Evolutionary conservation across 371 early-diverging fungal genomes (phyloP).

Genomic region (Capillidium heterosporum): DNA sequence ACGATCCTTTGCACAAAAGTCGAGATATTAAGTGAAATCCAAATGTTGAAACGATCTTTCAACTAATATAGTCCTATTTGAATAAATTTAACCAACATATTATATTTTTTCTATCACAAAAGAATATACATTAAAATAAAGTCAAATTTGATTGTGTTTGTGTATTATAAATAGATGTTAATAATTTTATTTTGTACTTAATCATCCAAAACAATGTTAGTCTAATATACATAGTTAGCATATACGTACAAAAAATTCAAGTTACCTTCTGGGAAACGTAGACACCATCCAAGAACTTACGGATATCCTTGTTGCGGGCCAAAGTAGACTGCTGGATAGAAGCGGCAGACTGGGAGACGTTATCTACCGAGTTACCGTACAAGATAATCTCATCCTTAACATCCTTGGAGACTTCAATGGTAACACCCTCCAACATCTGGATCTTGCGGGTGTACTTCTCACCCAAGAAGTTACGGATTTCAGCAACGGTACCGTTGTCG

Average conservation of each 20-base stretch:
- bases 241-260: neutral
- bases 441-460: slow-evolving; percentile 89
- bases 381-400: slow-evolving; percentile 96
- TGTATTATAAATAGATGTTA: too few relatives aligned
- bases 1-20: too few relatives aligned
- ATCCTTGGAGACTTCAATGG: slow-evolving; percentile 56
- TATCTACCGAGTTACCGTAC: slow-evolving; percentile 90
- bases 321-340: slow-evolving; percentile 71
- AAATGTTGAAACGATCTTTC: too few relatives aligned
- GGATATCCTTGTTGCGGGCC: slow-evolving; percentile 92
- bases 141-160: too few relatives aligned
- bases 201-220: slow-evolving; percentile 2
- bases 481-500: slow-evolving; percentile 64
- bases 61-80: too few relatives aligned
- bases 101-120: too few relatives aligned
- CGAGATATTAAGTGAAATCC: too few relatives aligned
- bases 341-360: slow-evolving; percentile 93
- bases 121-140: too few relatives aligned
- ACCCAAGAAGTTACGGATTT: slow-evolving; percentile 99
- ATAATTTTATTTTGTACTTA: slow-evolving; percentile 4
- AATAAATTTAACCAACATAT: too few relatives aligned
- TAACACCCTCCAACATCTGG: slow-evolving; percentile 83
- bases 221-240: neutral
- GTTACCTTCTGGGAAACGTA: slow-evolving; percentile 73
- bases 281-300: slow-evolving; percentile 99